Conservation (phyloP, 257 asterid species). For the Lycium ferocissimum region DNA sequence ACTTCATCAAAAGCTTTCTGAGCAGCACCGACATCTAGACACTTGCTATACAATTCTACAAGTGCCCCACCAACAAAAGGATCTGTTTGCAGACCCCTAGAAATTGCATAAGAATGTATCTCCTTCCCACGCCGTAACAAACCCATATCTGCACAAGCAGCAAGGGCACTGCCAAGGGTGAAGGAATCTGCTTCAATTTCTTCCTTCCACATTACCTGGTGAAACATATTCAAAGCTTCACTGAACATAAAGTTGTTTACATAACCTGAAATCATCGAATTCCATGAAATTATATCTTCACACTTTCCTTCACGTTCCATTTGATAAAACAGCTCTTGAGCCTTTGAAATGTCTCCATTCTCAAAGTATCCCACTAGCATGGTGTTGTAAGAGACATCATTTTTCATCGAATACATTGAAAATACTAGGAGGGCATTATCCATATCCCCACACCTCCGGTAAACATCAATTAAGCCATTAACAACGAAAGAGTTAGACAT, state of each 20-base stretch:
- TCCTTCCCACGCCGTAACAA: slow-evolving; percentile 54
- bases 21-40: slow-evolving; percentile 64
- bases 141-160: slow-evolving; percentile 57
- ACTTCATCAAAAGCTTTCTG: slow-evolving; percentile 55
- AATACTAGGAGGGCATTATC: slow-evolving; percentile 59
- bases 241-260: slow-evolving; percentile 58
- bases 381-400: slow-evolving; percentile 73
- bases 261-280: slow-evolving; percentile 83
- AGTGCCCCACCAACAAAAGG: slow-evolving; percentile 75
- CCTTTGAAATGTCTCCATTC: slow-evolving; percentile 55
- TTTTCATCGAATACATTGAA: slow-evolving; percentile 58
- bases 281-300: slow-evolving; percentile 71
- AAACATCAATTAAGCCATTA: slow-evolving; percentile 79
- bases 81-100: slow-evolving; percentile 59
- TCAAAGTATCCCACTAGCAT: slow-evolving; percentile 79
- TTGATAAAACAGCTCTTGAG: slow-evolving; percentile 62
- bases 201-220: slow-evolving; percentile 45
- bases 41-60: slow-evolving; percentile 72
- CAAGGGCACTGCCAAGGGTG: slow-evolving; percentile 71
- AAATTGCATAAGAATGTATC: slow-evolving; percentile 66
- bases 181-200: slow-evolving; percentile 64
- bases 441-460: slow-evolving; percentile 71
- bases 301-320: slow-evolving; percentile 61
- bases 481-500: slow-evolving; percentile 70
- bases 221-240: slow-evolving; percentile 56